Conservation (phyloP, 73 alveolate genomes). For the Stentor coeruleus region DNA sequence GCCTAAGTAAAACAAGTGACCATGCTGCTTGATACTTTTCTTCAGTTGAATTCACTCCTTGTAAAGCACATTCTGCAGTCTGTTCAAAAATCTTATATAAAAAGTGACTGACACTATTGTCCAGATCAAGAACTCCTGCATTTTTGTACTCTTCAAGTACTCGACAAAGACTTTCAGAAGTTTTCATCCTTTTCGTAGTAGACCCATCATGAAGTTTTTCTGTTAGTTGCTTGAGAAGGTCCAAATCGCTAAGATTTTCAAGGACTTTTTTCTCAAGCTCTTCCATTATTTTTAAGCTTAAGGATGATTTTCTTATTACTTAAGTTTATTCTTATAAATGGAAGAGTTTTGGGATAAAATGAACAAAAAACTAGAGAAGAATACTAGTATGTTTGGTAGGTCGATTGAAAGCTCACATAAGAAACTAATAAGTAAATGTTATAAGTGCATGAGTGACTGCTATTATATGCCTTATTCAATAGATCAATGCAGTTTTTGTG, state of each 20-base stretch:
- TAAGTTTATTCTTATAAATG: no score
- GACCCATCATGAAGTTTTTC: background rate
- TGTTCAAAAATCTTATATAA: background rate
- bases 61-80: background rate
- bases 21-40: constrained; percentile 1
- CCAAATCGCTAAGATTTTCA: no score
- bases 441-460: no score
- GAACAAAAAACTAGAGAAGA: no score
- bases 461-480: no score
- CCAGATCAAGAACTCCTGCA: background rate
- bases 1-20: background rate
- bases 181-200: background rate
- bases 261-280: background rate
- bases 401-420: no score
- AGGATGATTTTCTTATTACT: no score
- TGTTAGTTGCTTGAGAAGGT: background rate
- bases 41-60: background rate
- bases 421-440: no score
- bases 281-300: no score
- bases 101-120: background rate
- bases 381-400: no score
- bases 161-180: background rate
- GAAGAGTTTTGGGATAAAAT: no score
- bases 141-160: background rate
- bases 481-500: no score